Evolutionary conservation across 1,284 basidiomycete genomes (phyloP), one percentile per base, ranked within the genome.

Genomic region (Ganoderma leucocontextum): DNA sequence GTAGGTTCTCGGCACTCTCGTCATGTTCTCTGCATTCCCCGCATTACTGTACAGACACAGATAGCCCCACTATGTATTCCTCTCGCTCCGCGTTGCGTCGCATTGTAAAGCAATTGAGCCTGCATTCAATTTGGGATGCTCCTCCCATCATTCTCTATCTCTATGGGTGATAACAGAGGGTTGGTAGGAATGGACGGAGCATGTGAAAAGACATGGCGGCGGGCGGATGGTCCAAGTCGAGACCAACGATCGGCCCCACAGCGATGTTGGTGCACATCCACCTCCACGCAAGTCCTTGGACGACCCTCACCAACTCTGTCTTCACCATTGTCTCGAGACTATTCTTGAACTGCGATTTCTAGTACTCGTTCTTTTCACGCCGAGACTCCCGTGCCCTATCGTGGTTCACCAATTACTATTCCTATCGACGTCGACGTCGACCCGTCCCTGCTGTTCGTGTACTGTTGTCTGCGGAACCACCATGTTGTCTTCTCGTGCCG

Each of bases 401-500:
- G 52, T 29, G 52, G 52, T 19, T 55, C 52, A 33, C 52, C 29
- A 8, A 39, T 59, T 59, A 25, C 47, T 13, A 25, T 13, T 13
- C n/a, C 47, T 25, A 29, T 60, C 38, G 38, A 60, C 58, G 22
- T 39, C 36, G 35, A 38, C 55, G 33, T 57, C 17, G 17, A 47
- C 44, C 44, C 13, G 44, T 13, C 13, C 12, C 39, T 41, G 1
- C 39, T 3, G 2, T 19, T 6, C 39, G 19, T 25, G n/a, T 29
- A 13, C 22, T 29, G 9, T 39, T 38, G n/a, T 39, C 36, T 17
- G 13, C 22, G 5, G 39, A n/a, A 38, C 55, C 29, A 66, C 57
- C 36, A 89, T 89, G 87, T 78, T 89, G 65, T 82, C 85, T 41
- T 82, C 79, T 68, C 79, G 80, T 62, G 75, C 78, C 38, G 22